Percentiles rank a stretch among this genome's conserved stretches.
These are phyloP conservation scores for Apiospora koreana DNA, from an alignment of 2,329 filamentous ascomycete genomes.

Conservation along the genomic window DNA sequence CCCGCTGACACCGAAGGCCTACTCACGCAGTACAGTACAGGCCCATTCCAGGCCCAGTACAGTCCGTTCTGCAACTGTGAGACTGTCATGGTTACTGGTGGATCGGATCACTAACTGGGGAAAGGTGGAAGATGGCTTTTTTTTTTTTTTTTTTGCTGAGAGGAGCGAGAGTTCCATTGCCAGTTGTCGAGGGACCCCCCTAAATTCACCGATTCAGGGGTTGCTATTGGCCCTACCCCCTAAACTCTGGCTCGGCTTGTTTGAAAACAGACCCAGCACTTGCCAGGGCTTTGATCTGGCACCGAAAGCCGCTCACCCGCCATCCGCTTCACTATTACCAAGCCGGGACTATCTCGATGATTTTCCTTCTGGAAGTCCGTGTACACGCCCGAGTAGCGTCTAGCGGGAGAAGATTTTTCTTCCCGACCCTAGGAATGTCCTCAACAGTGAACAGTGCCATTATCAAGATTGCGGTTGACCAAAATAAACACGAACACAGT, in stretches of 20 bases:
- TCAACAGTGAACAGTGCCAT: not conserved
- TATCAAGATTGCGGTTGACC: not conserved
- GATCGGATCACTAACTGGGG: constrained; percentile 9
- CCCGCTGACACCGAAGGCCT: not conserved
- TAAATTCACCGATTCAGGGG: not conserved
- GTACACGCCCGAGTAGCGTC: not conserved
- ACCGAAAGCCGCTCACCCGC: not conserved
- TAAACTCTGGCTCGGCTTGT: not conserved
- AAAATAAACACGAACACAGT: not conserved
- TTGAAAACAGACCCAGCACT: constrained; percentile 1
- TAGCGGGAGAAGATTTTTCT: not conserved
- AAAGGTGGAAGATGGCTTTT: constrained; percentile 7
- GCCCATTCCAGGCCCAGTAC: not conserved
- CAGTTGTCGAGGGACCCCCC: not conserved
- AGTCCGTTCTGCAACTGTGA: not conserved
- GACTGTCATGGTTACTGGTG: not conserved
- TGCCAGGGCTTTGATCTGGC: not conserved
- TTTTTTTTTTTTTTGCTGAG: not conserved
- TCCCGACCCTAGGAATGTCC: not conserved
- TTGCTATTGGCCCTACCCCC: not conserved
- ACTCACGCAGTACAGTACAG: not conserved
- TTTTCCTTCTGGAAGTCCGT: constrained; percentile 6
- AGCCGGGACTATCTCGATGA: constrained; percentile 5
- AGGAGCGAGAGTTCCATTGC: not conserved
- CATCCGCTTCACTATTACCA: not conserved